phyloP scores from a whole-genome alignment of 1,284 basidiomycete species.

The Neotropicomus parvogracilis region DNA sequence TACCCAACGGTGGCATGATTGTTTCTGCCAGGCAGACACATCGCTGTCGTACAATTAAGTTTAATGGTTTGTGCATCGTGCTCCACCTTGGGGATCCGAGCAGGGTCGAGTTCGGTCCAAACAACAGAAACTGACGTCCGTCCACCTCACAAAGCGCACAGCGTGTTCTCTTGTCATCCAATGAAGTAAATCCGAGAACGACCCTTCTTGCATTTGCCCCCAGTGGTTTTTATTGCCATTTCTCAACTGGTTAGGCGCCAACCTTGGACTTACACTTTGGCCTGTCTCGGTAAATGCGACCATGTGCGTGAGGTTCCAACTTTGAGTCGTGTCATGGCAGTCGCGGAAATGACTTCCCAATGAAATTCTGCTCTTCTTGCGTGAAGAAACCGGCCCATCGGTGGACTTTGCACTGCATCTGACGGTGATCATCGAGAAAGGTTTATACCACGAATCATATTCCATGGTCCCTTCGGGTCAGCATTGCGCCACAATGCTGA shows the following conservation, averaged over 20 bases:
- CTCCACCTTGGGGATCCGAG: background rate
- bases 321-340: constrained; percentile 1
- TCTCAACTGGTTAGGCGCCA: background rate
- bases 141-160: constrained; percentile 6
- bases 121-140: constrained; percentile 5
- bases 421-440: constrained; percentile 19
- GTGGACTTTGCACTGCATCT: background rate
- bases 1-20: constrained; percentile 6
- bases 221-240: no score
- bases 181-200: constrained; percentile 17
- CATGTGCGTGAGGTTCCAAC: no score
- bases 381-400: background rate
- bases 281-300: no score
- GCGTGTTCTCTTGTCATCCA: constrained; percentile 3
- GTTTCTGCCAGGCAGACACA: background rate
- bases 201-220: background rate
- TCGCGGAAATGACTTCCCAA: background rate
- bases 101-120: constrained; percentile 5
- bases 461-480: background rate
- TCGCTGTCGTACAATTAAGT: constrained; percentile 2
- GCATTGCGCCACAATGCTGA: constrained; percentile 16
- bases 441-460: background rate
- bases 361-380: background rate
- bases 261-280: no score
- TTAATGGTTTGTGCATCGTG: constrained; percentile 3